phyloP scores from a whole-genome alignment of 2,329 filamentous ascomycete genomes.

The Chaetothyriales sp. region DNA sequence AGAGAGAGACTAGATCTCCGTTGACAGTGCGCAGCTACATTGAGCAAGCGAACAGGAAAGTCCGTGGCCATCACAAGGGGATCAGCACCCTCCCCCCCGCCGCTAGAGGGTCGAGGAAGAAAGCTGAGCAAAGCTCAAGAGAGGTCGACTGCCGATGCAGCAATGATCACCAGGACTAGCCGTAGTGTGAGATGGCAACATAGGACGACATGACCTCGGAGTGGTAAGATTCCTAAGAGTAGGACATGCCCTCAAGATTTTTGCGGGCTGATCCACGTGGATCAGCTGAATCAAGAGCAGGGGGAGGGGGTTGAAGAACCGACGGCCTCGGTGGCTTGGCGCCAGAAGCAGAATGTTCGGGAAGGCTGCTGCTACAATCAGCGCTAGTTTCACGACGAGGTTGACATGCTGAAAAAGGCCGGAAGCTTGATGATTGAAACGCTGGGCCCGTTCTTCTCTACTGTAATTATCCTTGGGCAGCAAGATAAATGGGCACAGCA shows the following conservation, averaged over 20 bases:
- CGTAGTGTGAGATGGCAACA: neutral
- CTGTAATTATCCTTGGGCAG: too few relatives aligned
- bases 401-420: too few relatives aligned
- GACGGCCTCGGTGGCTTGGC: neutral
- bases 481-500: too few relatives aligned
- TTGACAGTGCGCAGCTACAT: too few relatives aligned
- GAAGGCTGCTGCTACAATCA: neutral
- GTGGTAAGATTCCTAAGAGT: neutral
- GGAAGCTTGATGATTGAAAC: too few relatives aligned
- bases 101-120: too few relatives aligned
- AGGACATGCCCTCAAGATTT: neutral
- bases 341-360: neutral
- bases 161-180: neutral
- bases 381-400: too few relatives aligned
- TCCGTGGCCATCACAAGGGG: neutral
- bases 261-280: neutral
- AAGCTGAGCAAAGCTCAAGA: neutral
- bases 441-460: too few relatives aligned
- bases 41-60: neutral
- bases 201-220: neutral
- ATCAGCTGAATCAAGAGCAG: neutral
- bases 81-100: neutral
- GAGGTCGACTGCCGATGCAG: neutral
- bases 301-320: too few relatives aligned
- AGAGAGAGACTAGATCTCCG: too few relatives aligned